Evolutionary conservation across 129 eudicot genomes (phyloP), one percentile per base, ranked within the genome.

Genomic region (Artemisia tridentata): DNA sequence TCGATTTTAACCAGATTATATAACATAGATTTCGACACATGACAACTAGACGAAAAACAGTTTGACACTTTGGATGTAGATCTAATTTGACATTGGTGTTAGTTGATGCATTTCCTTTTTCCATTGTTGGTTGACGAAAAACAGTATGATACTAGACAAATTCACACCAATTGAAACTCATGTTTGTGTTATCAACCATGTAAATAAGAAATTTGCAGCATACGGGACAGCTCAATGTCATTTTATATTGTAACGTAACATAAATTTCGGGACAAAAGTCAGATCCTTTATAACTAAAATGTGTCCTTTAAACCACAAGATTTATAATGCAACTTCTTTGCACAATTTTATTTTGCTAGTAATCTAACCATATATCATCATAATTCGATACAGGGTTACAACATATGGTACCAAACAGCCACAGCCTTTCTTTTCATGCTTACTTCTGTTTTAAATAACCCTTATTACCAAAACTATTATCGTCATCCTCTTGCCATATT

Each of bases 361-460:
- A 57, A 57, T 57, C 63, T 19, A 57, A 20, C 63, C 63, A 57
- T 57, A 57, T 56, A 62, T 20, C 46, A 71, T 46, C 17, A 45
- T 59, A 38, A 31, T 52, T 64, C 53, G 62, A 68, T 50, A 67
- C 73, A 52, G 51, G 69, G 62, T 49, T 76, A 68, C 27, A 68
- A 61, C 54, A 69, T 16, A 59, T 69, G 64, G 70, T 77, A 65
- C 67, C 57, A 77, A 77, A 77, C 75, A 76, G 55, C 67, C 27
- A 60, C 48, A 52, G 57, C 66, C 71, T 77, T 69, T 69, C 60
- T 69, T 23, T 63, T 77, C 38, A 48, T 69, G 75, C 72, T 74
- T 19, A 38, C 23, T 10, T 53, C 46, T 68, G 63, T 51, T 69
- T 45, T 46, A 23, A 67, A 77, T 70, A 77, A 60, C 69, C 16